Base-by-base conservation (phyloP, 179 eudicot genomes). In the Kewa caespitosa region DNA sequence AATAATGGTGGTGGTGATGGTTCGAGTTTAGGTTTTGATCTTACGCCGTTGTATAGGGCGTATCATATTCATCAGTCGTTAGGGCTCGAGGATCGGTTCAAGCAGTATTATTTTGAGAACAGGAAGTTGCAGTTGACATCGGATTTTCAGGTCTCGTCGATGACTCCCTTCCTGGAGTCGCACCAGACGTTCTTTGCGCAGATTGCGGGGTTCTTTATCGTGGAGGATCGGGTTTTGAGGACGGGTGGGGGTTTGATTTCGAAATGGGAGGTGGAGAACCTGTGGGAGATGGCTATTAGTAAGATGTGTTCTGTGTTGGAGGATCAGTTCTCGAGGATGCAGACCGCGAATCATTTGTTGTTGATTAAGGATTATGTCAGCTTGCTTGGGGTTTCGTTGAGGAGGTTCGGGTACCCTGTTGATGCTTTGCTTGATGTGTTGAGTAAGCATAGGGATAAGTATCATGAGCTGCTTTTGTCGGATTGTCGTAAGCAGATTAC, bases 271-370 rank as follows among this genome's bases (percentile, higher is more conserved):
- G 97, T 95, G 2, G 99, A 95, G 78, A 95, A 88, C 77, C 67
- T 93, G 67, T 95, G 99, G 99, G 99, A 95, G 32, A 91, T 94
- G 73, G 97, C 99, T 18, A 91, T 95, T 63, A 90, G 90, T 76
- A 95, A 95, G 82, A 95, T 95, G 95, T 93, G 97, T 74, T 90
- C 98, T 30, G 97, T 93, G 32, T 80, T 95, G 71, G 99, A 95
- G 84, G 99, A 95, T 83, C 97, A 93, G 46, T 95, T 95, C 78
- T 95, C 99, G 66, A 85, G 97, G 72, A 95, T 95, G 99, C 93
- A 90, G 80, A 92, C 99, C 0, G 97, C 99, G 0, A 95, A 87
- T 78, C 99, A 95, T 86, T 83, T 95, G 88, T 81, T 95, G 81
- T 82, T 95, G 85, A 95, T 95, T 43, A 95, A 95, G 87, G 99